Evolutionary conservation across 768 basidiomycete species (phyloP), one percentile per base, ranked within the genome.

Genomic region (Pisolithus orientalis): DNA sequence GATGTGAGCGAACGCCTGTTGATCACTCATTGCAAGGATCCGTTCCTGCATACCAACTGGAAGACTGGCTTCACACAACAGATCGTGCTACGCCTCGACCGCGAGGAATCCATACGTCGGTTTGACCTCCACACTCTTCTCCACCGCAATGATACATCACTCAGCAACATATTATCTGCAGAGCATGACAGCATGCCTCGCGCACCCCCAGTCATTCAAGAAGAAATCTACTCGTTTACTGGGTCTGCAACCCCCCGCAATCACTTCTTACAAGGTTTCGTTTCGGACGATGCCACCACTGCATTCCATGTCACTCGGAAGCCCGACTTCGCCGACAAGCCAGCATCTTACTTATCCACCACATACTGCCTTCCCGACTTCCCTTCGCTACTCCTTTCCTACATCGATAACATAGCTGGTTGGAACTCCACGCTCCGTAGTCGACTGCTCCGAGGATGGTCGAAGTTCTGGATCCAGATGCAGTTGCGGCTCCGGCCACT

Each of bases 21-120:
- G 32, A 68, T 67, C n/a, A 59, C 62, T 16, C 58, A 60, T 21
- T 61, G 61, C 5, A 68, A 71, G 51, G 28, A 57, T 6, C 61
- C 57, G 0, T 71, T 63, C 44, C 39, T 64, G 47, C 53, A 51
- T 13, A 63, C 65, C 1, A 58, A 55, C 7, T 66, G 65, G 39
- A 53, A 54, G 16, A 27, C 47, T 14, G 62, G 67, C 40, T 63
- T 62, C 39, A 44, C 58, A n/a, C 37, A 49, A 2, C 62, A 68
- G 34, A 68, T 69, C 46, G 25, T 51, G 14, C 25, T 14, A 13
- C 25, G 45, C 37, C 49, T 63, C 1, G 39, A 57, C 24, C 39
- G 49, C 0, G 39, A 51, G 29, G 58, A 61, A 43, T 5, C 37
- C 5, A 52, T 59, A 17, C 10, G 43, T 16, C 37, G 27, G n/a